Percentiles rank a stretch among this genome's conserved stretches.
Evolutionary conservation across 148 eudicot species (phyloP).

Genomic region (Gaultheria prostrata): DNA sequence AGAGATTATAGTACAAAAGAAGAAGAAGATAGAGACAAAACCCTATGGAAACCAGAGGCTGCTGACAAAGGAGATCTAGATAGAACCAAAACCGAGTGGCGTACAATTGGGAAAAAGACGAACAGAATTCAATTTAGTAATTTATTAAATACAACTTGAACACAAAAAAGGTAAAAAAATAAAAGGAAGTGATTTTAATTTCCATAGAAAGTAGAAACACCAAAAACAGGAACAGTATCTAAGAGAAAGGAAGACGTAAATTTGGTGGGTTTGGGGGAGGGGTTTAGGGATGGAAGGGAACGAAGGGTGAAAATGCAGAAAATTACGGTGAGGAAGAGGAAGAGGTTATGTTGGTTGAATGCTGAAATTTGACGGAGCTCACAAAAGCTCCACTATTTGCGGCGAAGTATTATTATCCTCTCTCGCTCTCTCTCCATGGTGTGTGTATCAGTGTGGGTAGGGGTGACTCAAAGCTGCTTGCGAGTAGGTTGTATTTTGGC

Average conservation of each 20-base stretch:
- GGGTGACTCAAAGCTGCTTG: too few relatives aligned
- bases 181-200: not conserved
- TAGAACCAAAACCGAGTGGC: not conserved
- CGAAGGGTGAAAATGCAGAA: not conserved
- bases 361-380: not conserved
- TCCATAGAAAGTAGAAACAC: not conserved
- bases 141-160: not conserved
- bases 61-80: not conserved
- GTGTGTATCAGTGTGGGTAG: too few relatives aligned
- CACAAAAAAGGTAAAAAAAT: not conserved
- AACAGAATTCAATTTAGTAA: not conserved
- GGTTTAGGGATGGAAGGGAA: not conserved
- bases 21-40: not conserved
- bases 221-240: not conserved
- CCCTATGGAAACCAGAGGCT: slow-evolving; percentile 1
- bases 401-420: not conserved
- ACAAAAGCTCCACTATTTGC: slow-evolving; percentile 2
- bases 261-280: too few relatives aligned
- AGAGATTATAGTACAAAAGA: not conserved
- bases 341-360: not conserved
- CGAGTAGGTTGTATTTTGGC: too few relatives aligned
- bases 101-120: not conserved
- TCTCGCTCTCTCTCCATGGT: not conserved
- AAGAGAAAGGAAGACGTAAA: not conserved
- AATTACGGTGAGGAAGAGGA: not conserved